Evolutionary conservation across 2,329 filamentous ascomycete genomes (phyloP).

Genomic region (Ophiostoma sp.): DNA sequence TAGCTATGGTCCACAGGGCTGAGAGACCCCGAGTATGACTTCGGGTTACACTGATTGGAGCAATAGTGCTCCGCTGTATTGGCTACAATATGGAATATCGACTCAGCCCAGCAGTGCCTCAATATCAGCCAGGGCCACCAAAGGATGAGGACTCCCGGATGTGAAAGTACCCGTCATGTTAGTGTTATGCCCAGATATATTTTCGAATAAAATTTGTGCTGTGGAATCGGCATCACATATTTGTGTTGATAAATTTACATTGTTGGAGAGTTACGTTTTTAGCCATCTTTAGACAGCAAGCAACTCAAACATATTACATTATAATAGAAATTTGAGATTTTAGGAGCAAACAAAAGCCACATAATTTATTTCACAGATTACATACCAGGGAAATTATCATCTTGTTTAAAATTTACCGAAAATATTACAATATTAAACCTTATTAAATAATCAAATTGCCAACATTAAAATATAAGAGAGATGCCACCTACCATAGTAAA

Average conservation of each 20-base stretch:
- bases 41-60: neutral
- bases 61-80: neutral
- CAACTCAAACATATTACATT: too few species aligned
- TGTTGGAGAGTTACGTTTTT: too few species aligned
- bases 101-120: slow-evolving; percentile 12
- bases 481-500: neutral
- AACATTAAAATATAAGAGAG: too few species aligned
- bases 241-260: too few species aligned
- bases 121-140: neutral
- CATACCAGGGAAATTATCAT: neutral
- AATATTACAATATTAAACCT: neutral
- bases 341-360: too few species aligned
- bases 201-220: too few species aligned
- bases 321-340: too few species aligned
- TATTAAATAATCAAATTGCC: neutral
- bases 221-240: too few species aligned
- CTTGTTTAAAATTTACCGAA: neutral
- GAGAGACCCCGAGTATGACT: neutral
- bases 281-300: too few species aligned
- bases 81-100: neutral
- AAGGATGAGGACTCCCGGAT: neutral
- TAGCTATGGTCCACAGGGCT: neutral
- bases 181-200: neutral
- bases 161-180: neutral
- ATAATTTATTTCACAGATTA: too few species aligned